Conservation (phyloP, 345 rosid species). For the Dovyalis caffra region DNA sequence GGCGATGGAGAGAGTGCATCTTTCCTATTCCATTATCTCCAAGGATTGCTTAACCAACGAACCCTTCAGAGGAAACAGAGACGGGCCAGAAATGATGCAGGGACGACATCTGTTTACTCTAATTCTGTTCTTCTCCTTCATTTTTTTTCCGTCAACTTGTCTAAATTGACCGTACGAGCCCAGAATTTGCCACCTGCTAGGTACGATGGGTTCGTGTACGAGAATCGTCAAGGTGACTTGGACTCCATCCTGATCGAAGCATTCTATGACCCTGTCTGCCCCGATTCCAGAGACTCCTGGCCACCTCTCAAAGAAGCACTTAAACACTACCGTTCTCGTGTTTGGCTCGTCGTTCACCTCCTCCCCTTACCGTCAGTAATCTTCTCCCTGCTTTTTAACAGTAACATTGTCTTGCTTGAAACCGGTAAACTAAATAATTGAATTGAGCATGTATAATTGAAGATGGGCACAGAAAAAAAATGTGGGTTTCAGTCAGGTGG, state of each 20-base stretch:
- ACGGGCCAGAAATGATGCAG: background rate
- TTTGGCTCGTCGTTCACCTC: slow-evolving; percentile 58
- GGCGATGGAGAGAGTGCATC: background rate
- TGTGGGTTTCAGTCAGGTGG: too few relatives aligned
- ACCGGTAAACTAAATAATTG: too few relatives aligned
- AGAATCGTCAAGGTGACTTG: slow-evolving; percentile 22
- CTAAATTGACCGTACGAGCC: slow-evolving; percentile 23
- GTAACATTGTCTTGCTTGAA: background rate
- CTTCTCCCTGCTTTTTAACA: background rate
- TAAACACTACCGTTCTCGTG: slow-evolving; percentile 60
- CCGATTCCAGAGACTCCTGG: slow-evolving; percentile 88
- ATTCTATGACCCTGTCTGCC: slow-evolving; percentile 86
- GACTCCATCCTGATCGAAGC: slow-evolving; percentile 69
- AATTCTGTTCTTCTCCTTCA: slow-evolving; percentile 17
- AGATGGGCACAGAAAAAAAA: too few relatives aligned
- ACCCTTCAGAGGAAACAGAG: background rate
- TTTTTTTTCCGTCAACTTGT: background rate
- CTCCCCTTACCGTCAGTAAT: slow-evolving; percentile 83
- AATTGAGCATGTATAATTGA: too few relatives aligned
- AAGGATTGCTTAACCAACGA: background rate
- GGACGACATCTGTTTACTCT: background rate
- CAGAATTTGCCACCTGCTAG: slow-evolving; percentile 76
- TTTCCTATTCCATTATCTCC: background rate
- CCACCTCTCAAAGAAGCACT: slow-evolving; percentile 67
- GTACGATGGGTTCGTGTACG: slow-evolving; percentile 73